phyloP scores from a whole-genome alignment of 768 basidiomycete genomes.

The Aureoboletus auriporus region DNA sequence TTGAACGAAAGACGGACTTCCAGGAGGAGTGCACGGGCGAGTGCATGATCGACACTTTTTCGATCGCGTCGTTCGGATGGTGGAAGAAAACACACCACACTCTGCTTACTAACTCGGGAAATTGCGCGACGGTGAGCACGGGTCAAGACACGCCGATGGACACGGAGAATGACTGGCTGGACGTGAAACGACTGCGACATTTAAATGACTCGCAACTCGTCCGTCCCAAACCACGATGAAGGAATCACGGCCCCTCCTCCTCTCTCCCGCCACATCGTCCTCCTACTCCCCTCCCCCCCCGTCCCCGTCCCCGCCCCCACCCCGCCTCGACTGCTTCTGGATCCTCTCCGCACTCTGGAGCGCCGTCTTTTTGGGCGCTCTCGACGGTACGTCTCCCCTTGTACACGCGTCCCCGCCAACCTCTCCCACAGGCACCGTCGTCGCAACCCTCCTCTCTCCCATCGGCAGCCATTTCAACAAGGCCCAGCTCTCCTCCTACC shows the following conservation, averaged over 20 bases:
- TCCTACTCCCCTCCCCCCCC: constrained; percentile 45
- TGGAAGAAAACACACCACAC: constrained; percentile 2
- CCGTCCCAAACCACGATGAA: constrained; percentile 28
- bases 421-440: constrained; percentile 58
- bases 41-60: constrained; percentile 21
- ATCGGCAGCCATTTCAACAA: constrained; percentile 84
- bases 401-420: not conserved
- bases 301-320: constrained; percentile 23
- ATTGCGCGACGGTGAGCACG: too few relatives aligned
- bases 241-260: constrained; percentile 58
- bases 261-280: constrained; percentile 13
- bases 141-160: constrained; percentile 22
- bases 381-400: constrained; percentile 57
- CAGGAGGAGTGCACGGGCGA: constrained; percentile 36
- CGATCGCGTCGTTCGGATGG: constrained; percentile 11
- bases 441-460: constrained; percentile 79
- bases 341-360: constrained; percentile 78
- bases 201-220: not conserved
- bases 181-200: constrained; percentile 14
- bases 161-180: constrained; percentile 27
- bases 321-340: constrained; percentile 57
- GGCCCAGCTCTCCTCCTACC: constrained; percentile 77
- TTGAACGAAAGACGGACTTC: constrained; percentile 69
- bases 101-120: not conserved
- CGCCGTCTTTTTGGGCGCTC: constrained; percentile 77